Evolutionary conservation across 345 rosid genomes (phyloP).

Genomic region (Aethionema arabicum): DNA sequence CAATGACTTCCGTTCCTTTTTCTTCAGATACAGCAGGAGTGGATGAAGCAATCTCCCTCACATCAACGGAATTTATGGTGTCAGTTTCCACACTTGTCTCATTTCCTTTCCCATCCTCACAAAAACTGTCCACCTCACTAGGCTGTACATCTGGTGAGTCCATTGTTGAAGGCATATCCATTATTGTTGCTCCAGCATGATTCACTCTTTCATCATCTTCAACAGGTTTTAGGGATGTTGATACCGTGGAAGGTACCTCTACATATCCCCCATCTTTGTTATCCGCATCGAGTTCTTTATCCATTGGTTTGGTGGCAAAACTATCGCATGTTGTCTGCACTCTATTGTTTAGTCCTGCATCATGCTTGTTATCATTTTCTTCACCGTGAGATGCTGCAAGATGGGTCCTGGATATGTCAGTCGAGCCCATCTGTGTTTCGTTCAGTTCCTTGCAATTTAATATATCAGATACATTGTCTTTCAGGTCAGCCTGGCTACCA

Average conservation of each 20-base stretch:
- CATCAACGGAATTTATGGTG: conserved; percentile 2
- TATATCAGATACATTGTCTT: conserved; percentile 34
- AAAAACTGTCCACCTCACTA: conserved; percentile 4
- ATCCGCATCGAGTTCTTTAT: conserved; percentile 9
- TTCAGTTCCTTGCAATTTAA: conserved; percentile 26
- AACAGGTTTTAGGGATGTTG: conserved; percentile 10
- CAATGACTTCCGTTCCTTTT: conserved; percentile 19
- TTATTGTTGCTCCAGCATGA: conserved; percentile 8
- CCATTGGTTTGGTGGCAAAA: conserved; percentile 21
- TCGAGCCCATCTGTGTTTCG: conserved; percentile 13
- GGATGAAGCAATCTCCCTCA: conserved; percentile 20
- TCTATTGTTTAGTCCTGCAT: conserved; percentile 7
- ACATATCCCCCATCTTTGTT: conserved; percentile 12
- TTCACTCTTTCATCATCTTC: conserved; percentile 30
- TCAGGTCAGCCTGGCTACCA: conserved; percentile 33
- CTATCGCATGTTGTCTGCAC: conserved; percentile 1
- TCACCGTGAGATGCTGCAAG: conserved; percentile 23
- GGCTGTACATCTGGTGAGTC: conserved; percentile 32
- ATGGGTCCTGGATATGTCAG: conserved; percentile 20
- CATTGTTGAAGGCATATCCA: conserved; percentile 34
- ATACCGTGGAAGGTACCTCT: conserved; percentile 12
- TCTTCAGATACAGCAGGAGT: conserved; percentile 22
- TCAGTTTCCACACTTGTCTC: conserved; percentile 23
- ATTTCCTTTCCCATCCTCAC: conserved; percentile 16
- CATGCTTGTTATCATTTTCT: conserved; percentile 10